These are phyloP conservation scores for Colletotrichum tamarilloi DNA, from an alignment of 2,329 filamentous ascomycete species.

Conservation along the genomic window DNA sequence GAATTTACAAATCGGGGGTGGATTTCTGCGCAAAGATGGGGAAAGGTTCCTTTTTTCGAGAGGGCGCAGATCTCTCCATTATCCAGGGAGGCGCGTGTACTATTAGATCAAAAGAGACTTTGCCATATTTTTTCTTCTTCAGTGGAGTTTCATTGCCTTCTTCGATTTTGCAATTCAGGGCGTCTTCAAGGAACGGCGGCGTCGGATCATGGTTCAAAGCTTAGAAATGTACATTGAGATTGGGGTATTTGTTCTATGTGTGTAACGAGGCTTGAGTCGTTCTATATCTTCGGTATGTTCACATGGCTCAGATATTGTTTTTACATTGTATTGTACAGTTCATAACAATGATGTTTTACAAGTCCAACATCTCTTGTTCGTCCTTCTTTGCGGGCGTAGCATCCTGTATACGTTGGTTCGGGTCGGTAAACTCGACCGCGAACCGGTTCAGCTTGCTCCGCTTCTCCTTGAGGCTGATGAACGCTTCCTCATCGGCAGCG, in stretches of 20 bases:
- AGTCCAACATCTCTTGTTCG: background rate
- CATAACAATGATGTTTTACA: background rate
- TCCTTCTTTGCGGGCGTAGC: background rate
- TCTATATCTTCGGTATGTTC: background rate
- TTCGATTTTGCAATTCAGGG: background rate
- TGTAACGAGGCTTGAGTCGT: background rate
- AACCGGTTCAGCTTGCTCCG: slow-evolving; percentile 44
- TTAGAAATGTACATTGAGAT: background rate
- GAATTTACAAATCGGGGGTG: background rate
- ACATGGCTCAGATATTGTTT: background rate
- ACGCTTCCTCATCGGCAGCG: slow-evolving; percentile 41
- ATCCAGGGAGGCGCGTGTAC: background rate
- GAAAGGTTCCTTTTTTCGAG: background rate
- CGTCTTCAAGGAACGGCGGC: background rate
- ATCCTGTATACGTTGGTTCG: slow-evolving; percentile 22
- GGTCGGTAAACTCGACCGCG: slow-evolving; percentile 38
- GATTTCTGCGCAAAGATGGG: background rate
- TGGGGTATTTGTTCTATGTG: background rate
- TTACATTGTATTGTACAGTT: background rate
- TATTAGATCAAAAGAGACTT: background rate
- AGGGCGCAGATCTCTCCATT: background rate
- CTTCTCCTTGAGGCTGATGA: slow-evolving; percentile 45
- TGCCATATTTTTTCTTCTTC: background rate
- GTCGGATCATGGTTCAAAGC: background rate
- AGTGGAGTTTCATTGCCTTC: background rate